Conservation (phyloP, 1,139 yeast species). For the Yamadazyma friedrichii region DNA sequence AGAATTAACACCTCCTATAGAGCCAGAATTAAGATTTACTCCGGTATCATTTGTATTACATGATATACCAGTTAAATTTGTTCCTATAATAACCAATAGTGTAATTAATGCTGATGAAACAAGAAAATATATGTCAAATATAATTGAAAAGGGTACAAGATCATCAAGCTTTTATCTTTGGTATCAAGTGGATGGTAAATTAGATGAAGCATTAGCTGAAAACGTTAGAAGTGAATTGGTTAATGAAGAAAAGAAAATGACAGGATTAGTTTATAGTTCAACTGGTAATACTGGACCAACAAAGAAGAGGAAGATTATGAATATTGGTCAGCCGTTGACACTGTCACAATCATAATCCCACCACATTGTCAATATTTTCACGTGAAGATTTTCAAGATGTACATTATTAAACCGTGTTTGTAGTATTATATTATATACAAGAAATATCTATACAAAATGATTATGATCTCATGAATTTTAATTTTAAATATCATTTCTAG, state of each 20-base stretch:
- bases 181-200: constrained; percentile 82
- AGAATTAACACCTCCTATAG: constrained; percentile 28
- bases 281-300: constrained; percentile 9
- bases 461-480: no score
- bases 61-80: constrained; percentile 63
- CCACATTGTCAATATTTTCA: not conserved
- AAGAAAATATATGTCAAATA: constrained; percentile 57
- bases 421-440: constrained; percentile 2
- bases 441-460: not conserved
- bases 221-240: constrained; percentile 38
- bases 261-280: constrained; percentile 24
- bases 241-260: constrained; percentile 44
- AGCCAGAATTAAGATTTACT: constrained; percentile 49
- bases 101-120: constrained; percentile 58
- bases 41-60: constrained; percentile 64
- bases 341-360: no score
- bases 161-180: constrained; percentile 66
- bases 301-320: constrained; percentile 33
- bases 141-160: constrained; percentile 60
- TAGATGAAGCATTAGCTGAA: constrained; percentile 61
- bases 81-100: constrained; percentile 70
- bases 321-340: constrained; percentile 5
- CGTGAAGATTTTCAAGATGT: not conserved
- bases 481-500: no score
- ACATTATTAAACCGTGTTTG: constrained; percentile 1